Base-by-base conservation (phyloP, 2,329 filamentous ascomycete species). In the Penicillium glabrum region DNA sequence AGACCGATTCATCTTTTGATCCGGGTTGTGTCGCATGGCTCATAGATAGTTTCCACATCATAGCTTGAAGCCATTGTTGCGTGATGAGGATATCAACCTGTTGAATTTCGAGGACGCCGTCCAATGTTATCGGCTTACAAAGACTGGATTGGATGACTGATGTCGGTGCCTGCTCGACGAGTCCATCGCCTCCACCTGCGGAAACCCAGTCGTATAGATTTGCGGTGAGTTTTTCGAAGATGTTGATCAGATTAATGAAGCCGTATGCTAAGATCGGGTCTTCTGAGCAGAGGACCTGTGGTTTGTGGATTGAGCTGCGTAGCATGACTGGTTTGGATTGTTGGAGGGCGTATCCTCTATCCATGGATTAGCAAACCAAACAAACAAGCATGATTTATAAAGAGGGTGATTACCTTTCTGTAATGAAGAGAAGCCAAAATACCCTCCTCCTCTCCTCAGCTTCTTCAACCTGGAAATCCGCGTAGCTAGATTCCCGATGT, bases 31-130 rank as follows among this genome's bases (percentile, higher is more conserved):
- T 78, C 16, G 85, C 81, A 37, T 85, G 83, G 63, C 87, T 86
- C 56, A 89, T 88, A 5, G 86, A 87, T 2, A 88, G 80, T 64
- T 89, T 88, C 88, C 88, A 90, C 51, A 89, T 84, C 75, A 89
- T 88, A 0, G 87, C 82, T 43, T 86, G 81, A 1, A 90, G 79
- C 88, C 88, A 90, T 67, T 89, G 86, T 67, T 90, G 87, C 2
- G 86, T 89, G 52, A 88, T 82, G 44, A 88, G 79, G 19, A 90
- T 80, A 63, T 90, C 86, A 7, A 88, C 86, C 53, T 86, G 87
- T 64, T 90, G 87, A 21, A 85, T 86, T 56, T 87, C 84, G 0
- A 86, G 87, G 5, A 79, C 77, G 1, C 72, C 73, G 27, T 84
- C 81, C 8, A 87, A 75, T 50, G 85, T 84, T 19, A 78, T 72